Percentiles rank a stretch among this genome's conserved stretches.
These are phyloP conservation scores for Isatis tinctoria DNA, from an alignment of 345 rosid genomes.

Conservation along the genomic window DNA sequence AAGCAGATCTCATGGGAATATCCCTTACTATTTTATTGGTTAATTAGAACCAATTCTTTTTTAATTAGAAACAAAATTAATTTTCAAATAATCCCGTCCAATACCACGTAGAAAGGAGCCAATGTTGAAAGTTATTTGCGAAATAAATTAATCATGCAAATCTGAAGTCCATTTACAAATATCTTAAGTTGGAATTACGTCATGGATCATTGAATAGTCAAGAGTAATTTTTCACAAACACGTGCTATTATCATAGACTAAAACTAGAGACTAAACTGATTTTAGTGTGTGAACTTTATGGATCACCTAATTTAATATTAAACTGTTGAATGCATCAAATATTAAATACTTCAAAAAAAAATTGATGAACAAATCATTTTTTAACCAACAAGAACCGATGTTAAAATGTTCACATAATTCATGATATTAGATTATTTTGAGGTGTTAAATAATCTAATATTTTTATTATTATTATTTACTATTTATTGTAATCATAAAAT, in stretches of 20 bases:
- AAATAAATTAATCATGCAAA: neutral
- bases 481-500: too few species aligned
- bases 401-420: too few species aligned
- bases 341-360: too few species aligned
- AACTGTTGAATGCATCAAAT: too few species aligned
- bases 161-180: neutral
- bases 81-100: neutral
- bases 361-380: too few species aligned
- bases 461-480: too few species aligned
- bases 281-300: too few species aligned
- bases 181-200: constrained; percentile 7
- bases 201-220: constrained; percentile 9
- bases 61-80: neutral
- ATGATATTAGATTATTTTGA: too few species aligned
- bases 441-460: too few species aligned
- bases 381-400: too few species aligned
- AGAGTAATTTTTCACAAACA: neutral
- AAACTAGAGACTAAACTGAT: too few species aligned
- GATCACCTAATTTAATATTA: too few species aligned
- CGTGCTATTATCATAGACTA: neutral
- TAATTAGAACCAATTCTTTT: neutral
- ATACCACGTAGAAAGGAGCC: constrained; percentile 25
- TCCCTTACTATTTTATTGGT: neutral
- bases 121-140: constrained; percentile 1
- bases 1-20: neutral